Percentiles rank a stretch among this genome's conserved stretches.
Conservation (phyloP, 352 stramenopile species). For the Globisporangium paroecandrum region DNA sequence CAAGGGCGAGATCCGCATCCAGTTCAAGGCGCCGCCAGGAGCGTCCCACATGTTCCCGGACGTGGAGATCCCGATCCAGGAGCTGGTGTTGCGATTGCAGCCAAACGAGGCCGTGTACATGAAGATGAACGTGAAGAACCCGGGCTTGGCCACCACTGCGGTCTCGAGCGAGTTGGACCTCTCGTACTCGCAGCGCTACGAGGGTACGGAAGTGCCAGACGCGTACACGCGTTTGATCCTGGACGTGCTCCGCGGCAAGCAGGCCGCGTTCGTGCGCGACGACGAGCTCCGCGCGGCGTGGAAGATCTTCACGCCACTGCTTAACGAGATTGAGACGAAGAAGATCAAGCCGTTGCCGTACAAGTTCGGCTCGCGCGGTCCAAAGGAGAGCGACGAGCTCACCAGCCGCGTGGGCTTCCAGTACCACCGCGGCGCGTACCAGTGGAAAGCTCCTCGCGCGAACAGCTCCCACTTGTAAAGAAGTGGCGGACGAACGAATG, state of each 20-base stretch:
- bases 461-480: constrained; percentile 50
- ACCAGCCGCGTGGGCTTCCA: constrained; percentile 64
- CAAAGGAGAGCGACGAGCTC: constrained; percentile 86
- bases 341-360: constrained; percentile 92
- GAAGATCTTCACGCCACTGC: constrained; percentile 98
- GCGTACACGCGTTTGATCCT: constrained; percentile 98
- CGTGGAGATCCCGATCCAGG: constrained; percentile 89
- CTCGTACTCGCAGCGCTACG: constrained; percentile 91
- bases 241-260: constrained; percentile 95
- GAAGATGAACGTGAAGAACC: constrained; percentile 96
- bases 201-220: constrained; percentile 89
- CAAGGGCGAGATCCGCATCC: constrained; percentile 96
- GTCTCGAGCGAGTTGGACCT: constrained; percentile 97
- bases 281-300: constrained; percentile 96
- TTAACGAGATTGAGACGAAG: constrained; percentile 94
- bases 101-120: constrained; percentile 96
- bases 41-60: constrained; percentile 89
- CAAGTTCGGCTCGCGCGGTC: constrained; percentile 90
- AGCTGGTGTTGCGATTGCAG: constrained; percentile 97
- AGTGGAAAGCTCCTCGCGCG: constrained; percentile 55
- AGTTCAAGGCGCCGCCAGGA: constrained; percentile 93
- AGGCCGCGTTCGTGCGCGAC: constrained; percentile 95
- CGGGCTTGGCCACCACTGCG: constrained; percentile 85
- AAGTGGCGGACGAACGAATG: background rate
- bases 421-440: constrained; percentile 74